A percentile compares a stretch with the other conserved stretches of the same genome.
Conservation (phyloP, 371 early-diverging fungal species). For the Apophysomyces sp. region DNA sequence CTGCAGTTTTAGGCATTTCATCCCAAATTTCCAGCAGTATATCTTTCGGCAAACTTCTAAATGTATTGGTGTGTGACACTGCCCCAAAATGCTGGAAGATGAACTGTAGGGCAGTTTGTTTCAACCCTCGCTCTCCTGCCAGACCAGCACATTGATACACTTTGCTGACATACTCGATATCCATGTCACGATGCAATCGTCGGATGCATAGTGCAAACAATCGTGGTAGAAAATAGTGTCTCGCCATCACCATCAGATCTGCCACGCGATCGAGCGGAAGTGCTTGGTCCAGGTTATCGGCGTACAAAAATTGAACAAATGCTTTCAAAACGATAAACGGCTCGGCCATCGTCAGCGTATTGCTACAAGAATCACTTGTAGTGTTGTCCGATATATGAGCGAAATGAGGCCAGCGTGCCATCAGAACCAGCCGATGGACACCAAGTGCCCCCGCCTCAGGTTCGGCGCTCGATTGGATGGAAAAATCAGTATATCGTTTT, state of each 20-base stretch:
- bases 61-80: slow-evolving; percentile 56
- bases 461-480: slow-evolving; percentile 47
- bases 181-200: slow-evolving; percentile 52
- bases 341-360: slow-evolving; percentile 51
- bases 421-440: slow-evolving; percentile 53
- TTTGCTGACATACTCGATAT: slow-evolving; percentile 53
- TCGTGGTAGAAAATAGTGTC: slow-evolving; percentile 57
- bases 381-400: slow-evolving; percentile 50
- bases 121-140: slow-evolving; percentile 60
- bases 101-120: slow-evolving; percentile 54
- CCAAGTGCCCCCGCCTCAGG: slow-evolving; percentile 28
- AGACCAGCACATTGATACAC: slow-evolving; percentile 61
- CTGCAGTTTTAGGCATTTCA: slow-evolving; percentile 48
- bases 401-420: slow-evolving; percentile 72
- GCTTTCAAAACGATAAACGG: slow-evolving; percentile 48
- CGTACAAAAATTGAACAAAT: slow-evolving; percentile 62
- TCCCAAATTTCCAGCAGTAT: slow-evolving; percentile 67
- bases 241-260: slow-evolving; percentile 65
- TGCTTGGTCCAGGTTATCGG: slow-evolving; percentile 53
- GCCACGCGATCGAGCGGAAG: slow-evolving; percentile 43
- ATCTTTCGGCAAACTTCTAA: slow-evolving; percentile 53
- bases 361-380: slow-evolving; percentile 49
- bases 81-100: slow-evolving; percentile 69
- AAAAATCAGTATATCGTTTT: slow-evolving; percentile 54
- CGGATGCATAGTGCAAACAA: slow-evolving; percentile 54